Evolutionary conservation across 2,329 filamentous ascomycete species (phyloP).

Genomic region (Alternaria sp.): DNA sequence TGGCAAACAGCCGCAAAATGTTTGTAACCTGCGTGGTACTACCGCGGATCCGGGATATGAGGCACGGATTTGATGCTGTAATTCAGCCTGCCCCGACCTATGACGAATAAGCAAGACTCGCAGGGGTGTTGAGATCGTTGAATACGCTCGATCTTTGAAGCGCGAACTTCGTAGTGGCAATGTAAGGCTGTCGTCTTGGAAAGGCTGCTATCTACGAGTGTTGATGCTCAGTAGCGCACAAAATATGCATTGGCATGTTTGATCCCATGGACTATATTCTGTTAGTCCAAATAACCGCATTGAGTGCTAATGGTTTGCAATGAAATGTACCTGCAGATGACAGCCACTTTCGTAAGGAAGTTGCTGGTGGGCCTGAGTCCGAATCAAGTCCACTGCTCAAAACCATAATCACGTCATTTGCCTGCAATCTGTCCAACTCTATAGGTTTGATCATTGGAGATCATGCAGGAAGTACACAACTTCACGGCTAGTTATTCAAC

Average conservation of each 20-base stretch:
- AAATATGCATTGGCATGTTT: not conserved
- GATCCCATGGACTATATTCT: not conserved
- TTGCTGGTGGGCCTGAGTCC: not conserved
- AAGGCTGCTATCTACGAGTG: not conserved
- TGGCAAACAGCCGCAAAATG: constrained; percentile 10
- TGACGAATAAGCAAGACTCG: not conserved
- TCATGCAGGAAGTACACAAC: not conserved
- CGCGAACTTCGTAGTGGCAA: not conserved
- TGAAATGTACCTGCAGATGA: constrained; percentile 6
- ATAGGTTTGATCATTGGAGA: not conserved
- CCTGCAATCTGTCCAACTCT: not conserved
- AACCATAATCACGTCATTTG: constrained; percentile 1
- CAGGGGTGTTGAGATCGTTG: not conserved
- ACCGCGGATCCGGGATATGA: constrained; percentile 29
- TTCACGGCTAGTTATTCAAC: not conserved
- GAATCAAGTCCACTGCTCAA: not conserved
- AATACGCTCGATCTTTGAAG: not conserved
- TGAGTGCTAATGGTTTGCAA: not conserved
- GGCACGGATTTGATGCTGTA: constrained; percentile 10
- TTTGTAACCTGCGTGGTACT: constrained; percentile 20
- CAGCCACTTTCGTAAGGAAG: not conserved
- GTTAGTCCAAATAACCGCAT: not conserved
- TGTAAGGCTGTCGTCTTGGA: not conserved
- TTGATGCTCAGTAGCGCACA: not conserved
- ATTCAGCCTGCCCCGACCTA: constrained; percentile 1